Evolutionary conservation across 208 protist genomes (phyloP).

Genomic region (Herpetomonas samuelpessoai): DNA sequence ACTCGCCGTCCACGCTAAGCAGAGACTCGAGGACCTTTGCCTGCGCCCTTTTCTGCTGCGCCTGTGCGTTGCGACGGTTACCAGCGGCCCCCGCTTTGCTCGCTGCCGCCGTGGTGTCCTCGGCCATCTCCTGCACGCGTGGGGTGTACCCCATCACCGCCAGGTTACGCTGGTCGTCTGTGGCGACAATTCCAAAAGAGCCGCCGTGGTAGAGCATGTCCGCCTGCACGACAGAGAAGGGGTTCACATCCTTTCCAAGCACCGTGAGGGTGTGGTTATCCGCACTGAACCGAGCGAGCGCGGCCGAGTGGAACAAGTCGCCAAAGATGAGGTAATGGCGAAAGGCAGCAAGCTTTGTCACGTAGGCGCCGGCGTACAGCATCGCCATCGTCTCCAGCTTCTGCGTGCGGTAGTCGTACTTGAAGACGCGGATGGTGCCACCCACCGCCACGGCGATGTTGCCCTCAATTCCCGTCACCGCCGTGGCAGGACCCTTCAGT

Average conservation of each 20-base stretch:
- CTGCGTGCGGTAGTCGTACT: conserved; percentile 47
- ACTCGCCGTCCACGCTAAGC: conserved; percentile 75
- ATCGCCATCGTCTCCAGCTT: conserved; percentile 72
- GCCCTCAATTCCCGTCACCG: conserved; percentile 50
- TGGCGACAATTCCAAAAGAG: conserved; percentile 61
- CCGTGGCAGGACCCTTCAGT: conserved; percentile 78
- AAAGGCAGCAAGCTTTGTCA: conserved; percentile 65
- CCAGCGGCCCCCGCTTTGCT: background rate
- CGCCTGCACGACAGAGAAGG: conserved; percentile 53
- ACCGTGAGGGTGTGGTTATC: conserved; percentile 76
- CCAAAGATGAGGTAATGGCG: conserved; percentile 80
- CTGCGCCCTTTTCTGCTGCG: conserved; percentile 1
- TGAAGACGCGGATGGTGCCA: conserved; percentile 81
- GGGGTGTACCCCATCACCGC: conserved; percentile 76
- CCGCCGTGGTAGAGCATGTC: conserved; percentile 79
- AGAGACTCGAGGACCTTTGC: conserved; percentile 55
- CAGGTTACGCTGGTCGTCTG: conserved; percentile 76
- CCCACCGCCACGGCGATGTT: conserved; percentile 75
- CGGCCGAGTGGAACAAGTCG: conserved; percentile 66
- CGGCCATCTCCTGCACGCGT: conserved; percentile 33
- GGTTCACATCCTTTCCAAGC: conserved; percentile 61
- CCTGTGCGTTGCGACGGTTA: conserved; percentile 10
- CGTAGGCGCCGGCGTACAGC: conserved; percentile 82
- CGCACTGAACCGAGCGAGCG: conserved; percentile 72
- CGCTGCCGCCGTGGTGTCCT: background rate